Evolutionary conservation across 2,329 filamentous ascomycete species (phyloP).

Genomic region (Cladosporium oxysporum): DNA sequence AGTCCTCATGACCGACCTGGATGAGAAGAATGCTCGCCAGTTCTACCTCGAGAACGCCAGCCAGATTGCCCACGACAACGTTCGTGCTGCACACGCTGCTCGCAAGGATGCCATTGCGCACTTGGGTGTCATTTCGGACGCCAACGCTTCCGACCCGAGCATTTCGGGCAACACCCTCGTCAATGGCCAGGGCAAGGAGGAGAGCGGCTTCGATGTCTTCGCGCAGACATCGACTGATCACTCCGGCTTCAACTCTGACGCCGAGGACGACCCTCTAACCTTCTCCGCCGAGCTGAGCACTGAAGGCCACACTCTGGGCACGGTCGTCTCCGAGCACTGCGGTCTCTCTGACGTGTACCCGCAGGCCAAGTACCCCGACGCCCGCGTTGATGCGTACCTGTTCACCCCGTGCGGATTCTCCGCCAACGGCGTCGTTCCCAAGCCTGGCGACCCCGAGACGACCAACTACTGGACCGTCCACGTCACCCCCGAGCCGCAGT

Average conservation of each 20-base stretch:
- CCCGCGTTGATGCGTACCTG: constrained; percentile 91
- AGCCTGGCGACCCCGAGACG: constrained; percentile 53
- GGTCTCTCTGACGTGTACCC: constrained; percentile 90
- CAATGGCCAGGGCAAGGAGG: constrained; percentile 32
- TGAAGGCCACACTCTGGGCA: constrained; percentile 90
- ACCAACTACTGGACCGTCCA: constrained; percentile 98
- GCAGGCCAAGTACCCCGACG: constrained; percentile 81
- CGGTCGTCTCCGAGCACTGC: constrained; percentile 85
- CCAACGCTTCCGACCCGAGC: constrained; percentile 42
- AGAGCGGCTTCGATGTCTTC: constrained; percentile 75
- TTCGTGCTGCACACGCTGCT: constrained; percentile 65
- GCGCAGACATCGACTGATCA: constrained; percentile 69
- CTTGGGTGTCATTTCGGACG: constrained; percentile 61
- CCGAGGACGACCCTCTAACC: constrained; percentile 54
- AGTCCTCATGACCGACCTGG: constrained; percentile 68
- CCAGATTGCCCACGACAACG: constrained; percentile 81
- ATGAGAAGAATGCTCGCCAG: constrained; percentile 65
- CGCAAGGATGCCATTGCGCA: constrained; percentile 61
- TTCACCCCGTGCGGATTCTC: constrained; percentile 98
- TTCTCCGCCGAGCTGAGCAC: constrained; percentile 78
- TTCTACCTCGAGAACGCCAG: constrained; percentile 79
- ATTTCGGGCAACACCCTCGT: constrained; percentile 39
- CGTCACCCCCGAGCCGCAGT: constrained; percentile 94
- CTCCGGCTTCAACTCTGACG: constrained; percentile 54
- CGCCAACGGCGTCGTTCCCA: constrained; percentile 91